Evolutionary conservation across 305 asterid species (phyloP), one percentile per base, ranked within the genome.

Genomic region (Solanum chacoense): DNA sequence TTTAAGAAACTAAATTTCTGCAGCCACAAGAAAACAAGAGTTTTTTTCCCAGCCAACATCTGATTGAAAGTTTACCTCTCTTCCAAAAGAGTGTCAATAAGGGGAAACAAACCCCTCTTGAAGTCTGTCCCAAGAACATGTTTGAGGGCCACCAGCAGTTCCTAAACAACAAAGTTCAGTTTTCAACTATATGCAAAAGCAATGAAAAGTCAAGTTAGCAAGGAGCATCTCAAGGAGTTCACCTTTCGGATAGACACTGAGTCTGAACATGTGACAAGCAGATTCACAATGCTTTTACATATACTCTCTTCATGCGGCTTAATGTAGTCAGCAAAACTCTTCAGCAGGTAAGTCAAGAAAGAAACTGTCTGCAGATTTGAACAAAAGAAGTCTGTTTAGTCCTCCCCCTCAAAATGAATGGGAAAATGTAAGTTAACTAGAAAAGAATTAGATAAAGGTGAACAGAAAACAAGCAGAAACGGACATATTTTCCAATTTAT

Each of bases 91-190:
- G 98, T 98, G 90, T 98, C 99, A 81, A 98, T 98, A 87, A 98
- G 92, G 90, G 99, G 99, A 93, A 95, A 97, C 91, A 97, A 94
- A 78, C 99, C 99, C 93, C 98, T 93, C 95, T 96, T 97, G 92
- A 96, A 97, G 91, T 97, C 99, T 31, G 99, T 97, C 90, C 98
- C 98, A 84, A 97, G 98, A 84, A 97, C 99, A 94, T 96, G 99
- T 91, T 97, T 97, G 90, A 97, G 94, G 89, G 99, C 99, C 67
- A 97, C 99, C 98, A 97, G 93, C 85, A 97, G 93, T 94, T 97
- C 99, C 99, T 97, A 89, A 90, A 42, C 76, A 90, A 90, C 87
- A 91, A 91, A 42, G 72, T 65, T 40, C 80, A 86, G 18, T n/a
- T 45, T 85, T 94, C 80, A 94, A 75, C 85, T 79, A 29, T 35